Evolutionary conservation across 495 filamentous ascomycete species (phyloP), one percentile per base, ranked within the genome.

Genomic region (Aspergillus haitiensis): DNA sequence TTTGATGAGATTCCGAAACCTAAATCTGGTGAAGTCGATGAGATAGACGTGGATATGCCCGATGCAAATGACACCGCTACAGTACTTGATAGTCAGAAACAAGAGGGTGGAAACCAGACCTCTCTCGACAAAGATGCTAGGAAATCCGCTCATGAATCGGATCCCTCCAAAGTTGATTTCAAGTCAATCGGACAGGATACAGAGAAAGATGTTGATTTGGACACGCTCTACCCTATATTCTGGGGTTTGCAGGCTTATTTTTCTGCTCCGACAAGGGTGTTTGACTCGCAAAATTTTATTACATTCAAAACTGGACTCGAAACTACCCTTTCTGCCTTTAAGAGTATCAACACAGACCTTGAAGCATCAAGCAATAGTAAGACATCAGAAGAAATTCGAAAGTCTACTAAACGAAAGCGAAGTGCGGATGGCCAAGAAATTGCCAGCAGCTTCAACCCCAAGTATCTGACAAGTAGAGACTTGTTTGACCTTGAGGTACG

Each of bases 381-480:
- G 56, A 69, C 76, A 3, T 72, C 78, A 4, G 90, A 88, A 12
- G 87, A 90, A 31, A 70, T 72, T 44, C 81, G 84, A 37, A 81
- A 80, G 45, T 83, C 84, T 7, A 72, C 79, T n/a, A 95, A 95
- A 72, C 81, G 89, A 33, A 96, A 93, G 68, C 82, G 85, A 31
- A 74, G 67, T 37, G 81, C 82, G 34, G 82, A 87, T 45, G 78
- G 74, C 0, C 81, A 83, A 48, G 82, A 85, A 52, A 78, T 91
- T 47, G 81, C 87, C 35, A 89, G 86, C 68, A 88, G 82, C 21
- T 96, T 95, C 77, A 98, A 98, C 65, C 92, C 94, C 8, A 98
- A 97, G 68, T 99, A 98, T 72, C 80, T 99, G 10, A 99, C 94
- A 16, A 95, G 91, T 62, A 82, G 89, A 52, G 95, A 98, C 69